These are phyloP conservation scores for Dipteronia sinensis DNA, from an alignment of 345 rosid genomes.

Conservation along the genomic window DNA sequence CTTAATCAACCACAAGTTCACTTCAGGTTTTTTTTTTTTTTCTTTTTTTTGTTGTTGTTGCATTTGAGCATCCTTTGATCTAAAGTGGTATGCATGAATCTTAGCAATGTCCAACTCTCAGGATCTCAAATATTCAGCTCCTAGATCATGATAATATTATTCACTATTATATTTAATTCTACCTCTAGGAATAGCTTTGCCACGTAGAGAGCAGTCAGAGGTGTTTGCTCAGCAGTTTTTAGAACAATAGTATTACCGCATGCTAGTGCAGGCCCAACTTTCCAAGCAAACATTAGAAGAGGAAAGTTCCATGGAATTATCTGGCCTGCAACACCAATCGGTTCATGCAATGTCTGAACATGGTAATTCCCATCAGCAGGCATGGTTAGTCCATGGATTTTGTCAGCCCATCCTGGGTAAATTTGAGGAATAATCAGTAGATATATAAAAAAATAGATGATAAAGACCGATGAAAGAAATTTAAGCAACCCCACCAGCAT, in stretches of 20 bases:
- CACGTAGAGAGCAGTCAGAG: constrained; percentile 54
- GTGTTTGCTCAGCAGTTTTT: constrained; percentile 67
- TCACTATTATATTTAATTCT: neutral
- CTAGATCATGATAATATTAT: neutral
- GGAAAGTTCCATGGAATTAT: constrained; percentile 76
- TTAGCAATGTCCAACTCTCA: too few relatives aligned
- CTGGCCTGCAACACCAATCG: constrained; percentile 69
- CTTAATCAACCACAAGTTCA: neutral
- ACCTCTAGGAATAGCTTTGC: constrained; percentile 73
- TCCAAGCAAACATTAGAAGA: constrained; percentile 66
- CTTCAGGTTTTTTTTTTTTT: neutral
- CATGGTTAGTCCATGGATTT: constrained; percentile 60
- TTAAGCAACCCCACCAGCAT: constrained; percentile 58
- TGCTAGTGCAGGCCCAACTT: constrained; percentile 67
- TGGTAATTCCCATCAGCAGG: constrained; percentile 68
- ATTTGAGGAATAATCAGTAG: constrained; percentile 11
- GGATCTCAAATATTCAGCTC: neutral
- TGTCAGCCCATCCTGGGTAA: constrained; percentile 63
- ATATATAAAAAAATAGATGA: neutral
- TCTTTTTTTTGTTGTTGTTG: too few relatives aligned
- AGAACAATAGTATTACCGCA: constrained; percentile 65
- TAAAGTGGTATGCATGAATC: neutral
- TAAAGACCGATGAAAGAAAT: constrained; percentile 1
- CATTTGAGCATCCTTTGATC: neutral
- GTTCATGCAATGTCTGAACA: constrained; percentile 63